Evolutionary conservation across 495 filamentous ascomycete genomes (phyloP), one percentile per base, ranked within the genome.

Genomic region (Cercophora samala): DNA sequence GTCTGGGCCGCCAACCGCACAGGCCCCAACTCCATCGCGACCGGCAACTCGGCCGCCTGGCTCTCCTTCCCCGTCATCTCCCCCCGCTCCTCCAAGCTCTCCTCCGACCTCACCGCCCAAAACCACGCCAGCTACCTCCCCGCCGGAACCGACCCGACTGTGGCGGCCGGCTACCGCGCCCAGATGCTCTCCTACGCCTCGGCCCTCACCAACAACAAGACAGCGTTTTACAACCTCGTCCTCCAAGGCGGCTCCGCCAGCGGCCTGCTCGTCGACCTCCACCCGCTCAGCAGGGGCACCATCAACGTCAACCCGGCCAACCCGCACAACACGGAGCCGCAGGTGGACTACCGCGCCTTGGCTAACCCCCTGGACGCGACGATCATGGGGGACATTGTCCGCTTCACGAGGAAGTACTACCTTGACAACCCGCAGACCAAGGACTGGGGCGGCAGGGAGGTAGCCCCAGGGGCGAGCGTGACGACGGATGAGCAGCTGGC

Each of bases 261-360:
- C 46, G 78, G 78, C 26, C 68, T 78, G 1, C 42, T 82, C 11
- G 72, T 81, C 52, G 72, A 80, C 63, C 72, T 83, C 42, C 80
- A 84, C 64, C 80, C 82, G 1, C 69, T 83, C 0, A 78, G 75
- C 53, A 77, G 83, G 3, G 82, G 83, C 19, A 83, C 76, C 0
- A 76, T 85, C 24, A 77, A 77, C 62, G 77, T 85, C 65, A 75
- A 85, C 76, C 61, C 71, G 0, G 26, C 69, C 4, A 73, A 78
- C 65, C 80, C 79, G 8, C 69, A 72, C 29, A 70, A 70, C 51
- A 66, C 72, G 3, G 75, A 76, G 56, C 82, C 81, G 0, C 55
- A 80, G 0, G 78, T 84, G 11, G 83, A 85, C 73, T 84, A 82
- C 63, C 76, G 82, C 51, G 78, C 78, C 8, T 76, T 85, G 15